Percentiles rank a stretch among this genome's conserved stretches.
phyloP scores from a whole-genome alignment of 768 basidiomycete genomes.

The Lactarius vividus region DNA sequence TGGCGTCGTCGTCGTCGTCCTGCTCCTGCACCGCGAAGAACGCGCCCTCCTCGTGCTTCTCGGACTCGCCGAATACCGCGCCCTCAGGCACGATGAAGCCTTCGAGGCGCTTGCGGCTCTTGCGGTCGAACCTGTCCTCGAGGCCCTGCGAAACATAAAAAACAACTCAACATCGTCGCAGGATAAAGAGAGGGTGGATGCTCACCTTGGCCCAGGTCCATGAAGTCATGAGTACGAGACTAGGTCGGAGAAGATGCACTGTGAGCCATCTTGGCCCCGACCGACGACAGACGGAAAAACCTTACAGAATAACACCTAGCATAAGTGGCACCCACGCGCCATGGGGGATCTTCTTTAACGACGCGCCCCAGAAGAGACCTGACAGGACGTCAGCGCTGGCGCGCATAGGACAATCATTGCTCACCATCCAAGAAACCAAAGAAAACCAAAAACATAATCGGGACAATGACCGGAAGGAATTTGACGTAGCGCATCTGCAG shows the following conservation, averaged over 20 bases:
- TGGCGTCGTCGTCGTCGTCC: not conserved
- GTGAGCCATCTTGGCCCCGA: not conserved
- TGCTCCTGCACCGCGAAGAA: not conserved
- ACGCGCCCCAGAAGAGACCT: conserved; percentile 62
- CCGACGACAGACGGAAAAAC: not conserved
- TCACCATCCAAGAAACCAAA: conserved; percentile 65
- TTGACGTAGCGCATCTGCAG: conserved; percentile 61
- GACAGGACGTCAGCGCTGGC: not conserved
- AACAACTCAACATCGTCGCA: not conserved
- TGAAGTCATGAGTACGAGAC: conserved; percentile 49
- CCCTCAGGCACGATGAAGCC: conserved; percentile 49
- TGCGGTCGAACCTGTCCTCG: conserved; percentile 62
- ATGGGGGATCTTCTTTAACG: conserved; percentile 56
- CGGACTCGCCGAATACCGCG: conserved; percentile 8
- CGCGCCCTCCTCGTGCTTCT: conserved; percentile 1
- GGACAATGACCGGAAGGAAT: conserved; percentile 42
- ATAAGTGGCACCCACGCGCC: conserved; percentile 69
- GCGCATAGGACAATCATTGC: not conserved
- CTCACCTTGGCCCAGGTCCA: conserved; percentile 64
- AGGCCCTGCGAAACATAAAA: conserved; percentile 36
- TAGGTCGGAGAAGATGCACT: conserved; percentile 25
- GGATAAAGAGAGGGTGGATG: not conserved
- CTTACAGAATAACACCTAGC: conserved; percentile 51
- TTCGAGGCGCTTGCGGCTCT: conserved; percentile 51
- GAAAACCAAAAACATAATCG: conserved; percentile 46